A percentile compares a stretch with the other conserved stretches of the same genome.
Evolutionary conservation across 768 basidiomycete species (phyloP).

Genomic region (Xanthoconium stramineum): DNA sequence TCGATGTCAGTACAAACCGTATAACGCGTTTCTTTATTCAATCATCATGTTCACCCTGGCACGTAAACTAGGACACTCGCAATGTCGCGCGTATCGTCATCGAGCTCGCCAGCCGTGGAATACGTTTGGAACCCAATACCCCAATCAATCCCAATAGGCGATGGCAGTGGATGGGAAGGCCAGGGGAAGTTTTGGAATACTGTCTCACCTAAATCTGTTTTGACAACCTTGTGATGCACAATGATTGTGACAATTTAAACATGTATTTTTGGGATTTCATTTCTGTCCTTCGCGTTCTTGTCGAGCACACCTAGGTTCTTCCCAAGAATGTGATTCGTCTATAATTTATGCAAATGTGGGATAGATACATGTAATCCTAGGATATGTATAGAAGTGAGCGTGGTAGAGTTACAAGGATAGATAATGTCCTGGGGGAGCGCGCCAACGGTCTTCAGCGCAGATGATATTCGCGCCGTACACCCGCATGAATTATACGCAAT

Average conservation of each 20-base stretch:
- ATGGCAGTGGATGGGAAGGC: conserved; percentile 87
- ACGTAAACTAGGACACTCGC: conserved; percentile 66
- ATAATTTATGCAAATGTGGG: not conserved
- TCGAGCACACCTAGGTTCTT: not conserved
- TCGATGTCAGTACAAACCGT: conserved; percentile 65
- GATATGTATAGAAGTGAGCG: too few relatives aligned
- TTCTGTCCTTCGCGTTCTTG: not conserved
- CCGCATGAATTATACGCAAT: not conserved
- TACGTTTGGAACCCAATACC: conserved; percentile 71
- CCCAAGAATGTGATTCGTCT: conserved; percentile 1
- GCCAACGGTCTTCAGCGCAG: conserved; percentile 11
- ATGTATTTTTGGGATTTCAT: not conserved
- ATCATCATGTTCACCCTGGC: not conserved
- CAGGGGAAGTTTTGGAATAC: conserved; percentile 61
- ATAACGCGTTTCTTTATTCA: not conserved
- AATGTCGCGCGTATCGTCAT: conserved; percentile 82
- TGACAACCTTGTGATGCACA: conserved; percentile 11
- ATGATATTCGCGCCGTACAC: conserved; percentile 5
- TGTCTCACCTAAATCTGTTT: conserved; percentile 20
- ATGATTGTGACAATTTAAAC: conserved; percentile 1
- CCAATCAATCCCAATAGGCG: conserved; percentile 59
- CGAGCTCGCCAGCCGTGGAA: conserved; percentile 70
- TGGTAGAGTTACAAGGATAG: too few relatives aligned
- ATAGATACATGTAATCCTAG: not conserved
- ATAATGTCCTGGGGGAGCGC: not conserved